These are phyloP conservation scores for Zasmidium citrigriseum DNA, from an alignment of 2,329 filamentous ascomycete genomes.

Conservation along the genomic window DNA sequence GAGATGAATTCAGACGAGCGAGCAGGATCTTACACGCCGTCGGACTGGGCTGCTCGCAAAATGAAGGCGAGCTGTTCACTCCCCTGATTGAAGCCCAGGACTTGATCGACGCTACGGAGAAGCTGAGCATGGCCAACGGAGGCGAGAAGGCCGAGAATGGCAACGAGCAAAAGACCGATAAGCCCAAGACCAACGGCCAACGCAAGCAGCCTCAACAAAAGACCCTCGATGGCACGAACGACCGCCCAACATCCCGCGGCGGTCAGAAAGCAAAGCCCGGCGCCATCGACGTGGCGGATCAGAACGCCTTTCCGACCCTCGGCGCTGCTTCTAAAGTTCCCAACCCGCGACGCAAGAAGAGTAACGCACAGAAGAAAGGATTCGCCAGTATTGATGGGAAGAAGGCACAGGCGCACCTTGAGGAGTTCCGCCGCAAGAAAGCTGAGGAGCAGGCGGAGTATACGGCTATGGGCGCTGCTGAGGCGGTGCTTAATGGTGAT, in stretches of 20 bases:
- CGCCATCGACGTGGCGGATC: slow-evolving; percentile 23
- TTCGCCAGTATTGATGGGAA: slow-evolving; percentile 29
- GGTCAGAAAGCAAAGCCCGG: slow-evolving; percentile 4
- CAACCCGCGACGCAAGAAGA: slow-evolving; percentile 20
- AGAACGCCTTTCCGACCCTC: slow-evolving; percentile 30
- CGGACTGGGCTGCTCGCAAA: slow-evolving; percentile 40
- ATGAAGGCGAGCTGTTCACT: slow-evolving; percentile 18
- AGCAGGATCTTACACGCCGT: slow-evolving; percentile 67
- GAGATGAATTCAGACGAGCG: slow-evolving; percentile 81
- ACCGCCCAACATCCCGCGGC: slow-evolving; percentile 5
- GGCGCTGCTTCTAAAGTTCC: slow-evolving; percentile 16
- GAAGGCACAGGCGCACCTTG: slow-evolving; percentile 26
- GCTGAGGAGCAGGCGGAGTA: slow-evolving; percentile 28
- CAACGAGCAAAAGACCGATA: neutral
- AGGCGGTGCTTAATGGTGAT: slow-evolving; percentile 26
- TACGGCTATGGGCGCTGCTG: slow-evolving; percentile 29
- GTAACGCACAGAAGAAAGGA: slow-evolving; percentile 15
- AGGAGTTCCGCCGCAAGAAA: slow-evolving; percentile 29
- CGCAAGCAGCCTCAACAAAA: neutral
- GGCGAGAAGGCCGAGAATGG: neutral
- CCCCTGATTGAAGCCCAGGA: slow-evolving; percentile 17
- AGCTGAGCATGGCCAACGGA: neutral
- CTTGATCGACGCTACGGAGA: slow-evolving; percentile 4
- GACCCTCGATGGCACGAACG: neutral
- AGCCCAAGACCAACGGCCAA: neutral